Percentiles rank a stretch among this genome's conserved stretches.
These are phyloP conservation scores for Cairneyella variabilis DNA, from an alignment of 495 filamentous ascomycete species.

Conservation along the genomic window DNA sequence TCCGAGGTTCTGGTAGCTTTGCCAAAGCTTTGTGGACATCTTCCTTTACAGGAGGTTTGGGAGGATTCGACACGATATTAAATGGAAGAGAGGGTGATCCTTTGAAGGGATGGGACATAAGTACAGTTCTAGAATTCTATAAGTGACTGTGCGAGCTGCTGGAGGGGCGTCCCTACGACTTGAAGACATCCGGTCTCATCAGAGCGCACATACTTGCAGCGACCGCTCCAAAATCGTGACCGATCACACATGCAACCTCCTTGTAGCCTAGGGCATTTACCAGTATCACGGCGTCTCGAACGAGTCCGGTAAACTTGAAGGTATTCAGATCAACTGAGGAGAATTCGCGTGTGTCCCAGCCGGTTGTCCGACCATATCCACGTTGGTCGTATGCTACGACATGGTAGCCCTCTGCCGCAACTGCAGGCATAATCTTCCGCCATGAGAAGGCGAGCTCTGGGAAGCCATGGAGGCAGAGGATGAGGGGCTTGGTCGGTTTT, in stretches of 20 bases:
- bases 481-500: slow-evolving; percentile 40
- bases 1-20: slow-evolving; percentile 45
- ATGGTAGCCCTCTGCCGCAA: slow-evolving; percentile 56
- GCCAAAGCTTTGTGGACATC: slow-evolving; percentile 56
- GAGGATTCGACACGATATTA: slow-evolving; percentile 34
- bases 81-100: slow-evolving; percentile 47
- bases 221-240: slow-evolving; percentile 65
- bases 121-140: slow-evolving; percentile 30
- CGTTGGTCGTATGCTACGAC: slow-evolving; percentile 66
- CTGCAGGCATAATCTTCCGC: slow-evolving; percentile 55
- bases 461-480: slow-evolving; percentile 63
- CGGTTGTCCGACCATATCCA: slow-evolving; percentile 63
- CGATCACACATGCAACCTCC: slow-evolving; percentile 55
- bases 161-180: slow-evolving; percentile 17
- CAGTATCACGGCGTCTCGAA: slow-evolving; percentile 58
- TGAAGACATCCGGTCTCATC: slow-evolving; percentile 62
- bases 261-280: slow-evolving; percentile 57
- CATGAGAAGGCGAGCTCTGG: slow-evolving; percentile 68
- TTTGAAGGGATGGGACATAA: slow-evolving; percentile 57
- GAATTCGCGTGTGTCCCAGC: slow-evolving; percentile 51
- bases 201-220: slow-evolving; percentile 56
- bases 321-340: slow-evolving; percentile 50
- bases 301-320: slow-evolving; percentile 54
- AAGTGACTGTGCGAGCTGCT: neutral
- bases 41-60: slow-evolving; percentile 18